Base-by-base conservation (phyloP, 2,329 filamentous ascomycete genomes). In the Colletotrichum musicola region DNA sequence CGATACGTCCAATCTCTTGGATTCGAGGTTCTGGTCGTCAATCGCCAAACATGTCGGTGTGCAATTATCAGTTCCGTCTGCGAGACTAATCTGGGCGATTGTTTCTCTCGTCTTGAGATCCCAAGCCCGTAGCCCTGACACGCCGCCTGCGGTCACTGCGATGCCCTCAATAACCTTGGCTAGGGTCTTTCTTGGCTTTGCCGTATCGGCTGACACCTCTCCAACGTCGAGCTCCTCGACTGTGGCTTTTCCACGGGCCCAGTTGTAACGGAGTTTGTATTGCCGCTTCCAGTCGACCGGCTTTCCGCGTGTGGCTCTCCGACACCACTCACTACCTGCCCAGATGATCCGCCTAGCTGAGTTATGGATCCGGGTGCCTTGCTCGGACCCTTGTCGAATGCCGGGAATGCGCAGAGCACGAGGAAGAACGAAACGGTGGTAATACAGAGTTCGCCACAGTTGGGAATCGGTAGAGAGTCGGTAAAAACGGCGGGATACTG, bases 391-490 rank as follows among this genome's bases (percentile, higher is more conserved):
- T 27, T 81, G 74, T 38, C 83, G 80, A 63, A 92, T 87, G 22
- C 92, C 91, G 0, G 93, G 92, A 64, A 95, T 90, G 66, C 92
- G 89, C 72, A 92, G 86, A 42, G 92, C 92, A 75, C 94, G 89
- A 46, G 94, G 94, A 42, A 93, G 87, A 35, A 98, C 93, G 79
- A 97, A 98, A 71, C 92, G 90, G 27, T 89, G 86, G 80, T 97
- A 97, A 81, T 97, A 99, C 57, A 94, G 88, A 14, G 88, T 87
- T 78, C 95, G 96, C 96, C 96, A 99, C 64, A 98, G 83, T 77
- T 98, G 94, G 0, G 92, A 92, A 78, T 98, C 96, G 62, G 87
- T 86, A 7, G 93, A 87, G 18, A 98, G 86, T 46, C 84, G 85
- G 73, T 90, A 85, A 75, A 97, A 92, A 68, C 92, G 93, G 62